phyloP scores from a whole-genome alignment of 2,329 filamentous ascomycete genomes.

The Neonectria ditissima region DNA sequence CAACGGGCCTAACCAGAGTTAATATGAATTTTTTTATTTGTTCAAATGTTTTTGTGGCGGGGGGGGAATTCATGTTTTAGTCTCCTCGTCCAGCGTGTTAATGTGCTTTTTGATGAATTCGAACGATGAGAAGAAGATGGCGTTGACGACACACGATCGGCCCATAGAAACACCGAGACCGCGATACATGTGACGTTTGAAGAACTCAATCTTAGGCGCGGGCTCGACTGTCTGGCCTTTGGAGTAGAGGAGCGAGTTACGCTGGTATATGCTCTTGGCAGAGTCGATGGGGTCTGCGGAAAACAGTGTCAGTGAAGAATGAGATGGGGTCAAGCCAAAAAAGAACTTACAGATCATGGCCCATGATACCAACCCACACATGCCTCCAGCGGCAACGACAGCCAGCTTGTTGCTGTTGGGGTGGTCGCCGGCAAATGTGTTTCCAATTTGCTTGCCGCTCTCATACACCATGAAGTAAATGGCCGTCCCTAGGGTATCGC shows the following conservation, averaged over 20 bases:
- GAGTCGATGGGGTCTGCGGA: constrained; percentile 77
- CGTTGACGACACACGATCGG: constrained; percentile 84
- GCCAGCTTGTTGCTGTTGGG: constrained; percentile 83
- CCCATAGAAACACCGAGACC: constrained; percentile 86
- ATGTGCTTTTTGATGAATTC: constrained; percentile 83
- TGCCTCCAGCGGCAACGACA: constrained; percentile 80
- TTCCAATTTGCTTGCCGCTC: constrained; percentile 84
- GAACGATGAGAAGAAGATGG: constrained; percentile 90
- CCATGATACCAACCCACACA: constrained; percentile 89
- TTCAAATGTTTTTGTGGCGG: not conserved
- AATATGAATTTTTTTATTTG: constrained; percentile 17
- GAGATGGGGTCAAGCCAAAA: not conserved
- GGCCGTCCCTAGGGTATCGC: constrained; percentile 84
- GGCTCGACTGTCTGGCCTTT: constrained; percentile 73
- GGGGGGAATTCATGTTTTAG: constrained; percentile 23
- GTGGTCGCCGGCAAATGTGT: constrained; percentile 76
- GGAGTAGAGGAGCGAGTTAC: constrained; percentile 79
- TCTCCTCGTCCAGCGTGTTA: constrained; percentile 63
- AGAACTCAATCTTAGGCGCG: constrained; percentile 81
- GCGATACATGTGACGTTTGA: constrained; percentile 82
- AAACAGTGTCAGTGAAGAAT: constrained; percentile 19
- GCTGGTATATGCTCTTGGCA: constrained; percentile 87
- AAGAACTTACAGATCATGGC: constrained; percentile 72
- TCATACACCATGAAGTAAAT: constrained; percentile 94
- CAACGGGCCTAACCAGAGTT: constrained; percentile 20